These are phyloP conservation scores for Fusarium anguioides DNA, from an alignment of 2,329 filamentous ascomycete genomes.

Conservation along the genomic window DNA sequence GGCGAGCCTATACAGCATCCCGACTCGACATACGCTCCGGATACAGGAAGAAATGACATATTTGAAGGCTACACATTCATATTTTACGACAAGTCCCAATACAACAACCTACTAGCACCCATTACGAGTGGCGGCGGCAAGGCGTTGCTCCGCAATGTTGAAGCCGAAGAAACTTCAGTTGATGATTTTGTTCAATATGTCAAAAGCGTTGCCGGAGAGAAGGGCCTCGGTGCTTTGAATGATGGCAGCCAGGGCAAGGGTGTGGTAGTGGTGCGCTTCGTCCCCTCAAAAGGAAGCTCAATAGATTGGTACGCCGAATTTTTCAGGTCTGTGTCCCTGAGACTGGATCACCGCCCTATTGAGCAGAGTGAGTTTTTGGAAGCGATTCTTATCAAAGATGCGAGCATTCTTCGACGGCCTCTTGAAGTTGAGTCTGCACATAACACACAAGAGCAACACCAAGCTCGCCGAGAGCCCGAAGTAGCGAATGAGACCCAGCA, in stretches of 20 bases:
- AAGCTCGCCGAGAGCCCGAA: slow-evolving; percentile 6
- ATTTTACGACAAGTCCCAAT: slow-evolving; percentile 82
- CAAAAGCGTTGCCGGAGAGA: slow-evolving; percentile 78
- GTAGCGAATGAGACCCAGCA: slow-evolving; percentile 10
- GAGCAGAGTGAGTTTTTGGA: slow-evolving; percentile 93
- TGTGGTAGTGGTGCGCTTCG: slow-evolving; percentile 81
- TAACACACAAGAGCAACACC: slow-evolving; percentile 37
- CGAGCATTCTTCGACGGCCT: slow-evolving; percentile 74
- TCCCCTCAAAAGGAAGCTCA: slow-evolving; percentile 65
- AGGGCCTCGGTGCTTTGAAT: slow-evolving; percentile 73
- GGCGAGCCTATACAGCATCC: slow-evolving; percentile 79
- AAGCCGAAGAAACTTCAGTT: slow-evolving; percentile 71
- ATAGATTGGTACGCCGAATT: slow-evolving; percentile 77
- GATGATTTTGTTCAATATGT: slow-evolving; percentile 84
- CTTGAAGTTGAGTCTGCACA: slow-evolving; percentile 62
- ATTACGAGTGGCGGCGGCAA: slow-evolving; percentile 88
- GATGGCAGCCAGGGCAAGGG: slow-evolving; percentile 73
- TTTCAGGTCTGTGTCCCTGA: slow-evolving; percentile 73
- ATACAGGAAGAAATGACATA: slow-evolving; percentile 72
- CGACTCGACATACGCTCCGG: slow-evolving; percentile 77
- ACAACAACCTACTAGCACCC: slow-evolving; percentile 76
- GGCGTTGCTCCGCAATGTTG: slow-evolving; percentile 73
- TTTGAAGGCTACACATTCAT: slow-evolving; percentile 92
- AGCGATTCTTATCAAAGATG: slow-evolving; percentile 84
- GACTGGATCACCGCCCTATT: slow-evolving; percentile 83